Conservation (phyloP, 2,329 filamentous ascomycete genomes). For the Colletotrichum sp. region DNA sequence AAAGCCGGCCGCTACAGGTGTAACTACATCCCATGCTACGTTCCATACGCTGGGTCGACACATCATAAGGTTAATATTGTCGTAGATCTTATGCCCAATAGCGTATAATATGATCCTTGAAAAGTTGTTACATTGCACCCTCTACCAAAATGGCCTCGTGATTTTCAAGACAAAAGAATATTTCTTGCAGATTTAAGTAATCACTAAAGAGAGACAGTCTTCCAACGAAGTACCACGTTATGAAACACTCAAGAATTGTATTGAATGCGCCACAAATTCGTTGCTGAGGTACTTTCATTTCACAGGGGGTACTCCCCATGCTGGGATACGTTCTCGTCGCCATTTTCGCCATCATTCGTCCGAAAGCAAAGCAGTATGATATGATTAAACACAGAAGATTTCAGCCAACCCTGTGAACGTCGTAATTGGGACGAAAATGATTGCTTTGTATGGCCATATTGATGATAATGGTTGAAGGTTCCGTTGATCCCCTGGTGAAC, state of each 20-base stretch:
- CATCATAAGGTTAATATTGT: neutral
- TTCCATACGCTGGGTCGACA: neutral
- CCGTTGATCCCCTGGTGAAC: neutral
- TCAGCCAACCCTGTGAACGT: rapidly evolving
- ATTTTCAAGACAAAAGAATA: neutral
- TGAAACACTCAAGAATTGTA: neutral
- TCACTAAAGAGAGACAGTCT: neutral
- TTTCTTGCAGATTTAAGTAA: neutral
- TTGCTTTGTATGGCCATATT: neutral
- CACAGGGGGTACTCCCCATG: neutral
- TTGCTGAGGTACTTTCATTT: neutral
- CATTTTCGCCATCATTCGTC: neutral
- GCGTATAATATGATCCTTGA: neutral
- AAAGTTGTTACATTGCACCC: neutral
- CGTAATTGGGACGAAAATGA: neutral
- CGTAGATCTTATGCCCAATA: neutral
- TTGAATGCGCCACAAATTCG: neutral
- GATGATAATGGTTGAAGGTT: neutral
- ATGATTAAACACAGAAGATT: neutral
- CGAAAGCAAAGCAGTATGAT: neutral
- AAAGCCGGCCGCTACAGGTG: rapidly evolving
- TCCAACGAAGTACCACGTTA: neutral
- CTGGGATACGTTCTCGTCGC: neutral
- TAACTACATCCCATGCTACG: neutral
- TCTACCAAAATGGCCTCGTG: neutral